Percentiles rank a stretch among this genome's conserved stretches.
These are phyloP conservation scores for Scenedesmus sp. DNA, from an alignment of 163 green algal species.

Conservation along the genomic window DNA sequence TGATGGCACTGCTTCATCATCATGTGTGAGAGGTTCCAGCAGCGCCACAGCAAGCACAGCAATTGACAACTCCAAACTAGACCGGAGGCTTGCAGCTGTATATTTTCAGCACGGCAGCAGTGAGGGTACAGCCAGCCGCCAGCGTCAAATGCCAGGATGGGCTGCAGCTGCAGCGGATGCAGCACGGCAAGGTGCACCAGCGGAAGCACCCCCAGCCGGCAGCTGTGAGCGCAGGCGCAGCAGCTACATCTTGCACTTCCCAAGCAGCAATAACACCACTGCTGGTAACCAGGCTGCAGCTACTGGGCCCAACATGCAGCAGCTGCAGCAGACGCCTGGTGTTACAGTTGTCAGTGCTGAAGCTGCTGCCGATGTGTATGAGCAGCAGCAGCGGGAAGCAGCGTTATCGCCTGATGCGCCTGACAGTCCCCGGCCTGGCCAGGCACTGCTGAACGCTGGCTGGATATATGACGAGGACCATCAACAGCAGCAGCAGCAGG, in stretches of 20 bases:
- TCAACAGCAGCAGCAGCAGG: background rate
- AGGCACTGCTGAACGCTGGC: background rate
- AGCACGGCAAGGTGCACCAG: background rate
- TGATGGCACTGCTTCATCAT: background rate
- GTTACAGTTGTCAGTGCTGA: background rate
- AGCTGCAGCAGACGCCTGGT: background rate
- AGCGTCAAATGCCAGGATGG: background rate
- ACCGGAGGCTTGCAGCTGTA: background rate
- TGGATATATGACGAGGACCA: background rate
- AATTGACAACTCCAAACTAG: too few species aligned
- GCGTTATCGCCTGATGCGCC: background rate
- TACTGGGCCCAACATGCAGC: background rate
- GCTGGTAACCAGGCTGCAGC: background rate
- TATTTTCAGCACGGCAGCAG: background rate
- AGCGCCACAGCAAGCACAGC: background rate
- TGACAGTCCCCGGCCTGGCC: background rate
- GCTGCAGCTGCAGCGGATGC: background rate
- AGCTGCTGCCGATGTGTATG: background rate
- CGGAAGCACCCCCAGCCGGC: background rate
- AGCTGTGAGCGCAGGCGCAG: background rate
- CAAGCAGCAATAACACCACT: background rate
- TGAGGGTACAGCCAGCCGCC: background rate
- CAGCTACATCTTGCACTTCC: background rate
- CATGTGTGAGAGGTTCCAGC: background rate
- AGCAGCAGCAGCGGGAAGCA: background rate